A percentile compares a stretch with the other conserved stretches of the same genome.
Conservation (phyloP, 2,329 filamentous ascomycete species). For the Cryphonectria carpinicola region DNA sequence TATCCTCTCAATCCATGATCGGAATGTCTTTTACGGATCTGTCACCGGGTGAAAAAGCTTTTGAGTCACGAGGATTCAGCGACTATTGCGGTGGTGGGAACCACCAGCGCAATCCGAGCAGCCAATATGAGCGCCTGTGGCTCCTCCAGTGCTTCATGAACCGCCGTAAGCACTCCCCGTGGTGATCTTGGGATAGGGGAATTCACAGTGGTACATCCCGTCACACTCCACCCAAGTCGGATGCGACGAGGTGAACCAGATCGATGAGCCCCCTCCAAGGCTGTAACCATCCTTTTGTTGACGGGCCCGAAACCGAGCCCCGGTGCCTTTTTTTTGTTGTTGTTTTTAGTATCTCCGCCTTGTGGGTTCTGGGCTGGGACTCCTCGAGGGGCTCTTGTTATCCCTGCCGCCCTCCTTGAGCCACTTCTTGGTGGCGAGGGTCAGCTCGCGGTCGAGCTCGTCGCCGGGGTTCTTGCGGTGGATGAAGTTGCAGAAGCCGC, state of each 20-base stretch:
- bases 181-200: not conserved
- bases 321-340: no score
- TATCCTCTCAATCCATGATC: not conserved
- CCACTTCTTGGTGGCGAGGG: slow-evolving; percentile 95
- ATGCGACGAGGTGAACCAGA: not conserved
- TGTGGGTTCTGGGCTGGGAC: slow-evolving; percentile 83
- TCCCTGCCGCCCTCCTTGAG: slow-evolving; percentile 82
- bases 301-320: not conserved
- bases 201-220: not conserved
- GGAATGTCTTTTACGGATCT: not conserved
- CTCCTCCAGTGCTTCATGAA: not conserved
- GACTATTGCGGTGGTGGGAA: not conserved
- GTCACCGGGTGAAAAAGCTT: not conserved
- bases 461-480: slow-evolving; percentile 92
- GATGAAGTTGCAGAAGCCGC: slow-evolving; percentile 99
- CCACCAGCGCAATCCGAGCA: not conserved
- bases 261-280: not conserved
- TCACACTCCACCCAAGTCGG: not conserved
- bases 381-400: slow-evolving; percentile 78
- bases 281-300: not conserved
- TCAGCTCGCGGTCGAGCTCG: slow-evolving; percentile 86
- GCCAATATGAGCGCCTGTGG: not conserved
- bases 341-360: slow-evolving; percentile 66
- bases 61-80: not conserved
- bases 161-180: not conserved